Conservation (phyloP, 768 basidiomycete genomes). For the Xanthoconium purpureum region DNA sequence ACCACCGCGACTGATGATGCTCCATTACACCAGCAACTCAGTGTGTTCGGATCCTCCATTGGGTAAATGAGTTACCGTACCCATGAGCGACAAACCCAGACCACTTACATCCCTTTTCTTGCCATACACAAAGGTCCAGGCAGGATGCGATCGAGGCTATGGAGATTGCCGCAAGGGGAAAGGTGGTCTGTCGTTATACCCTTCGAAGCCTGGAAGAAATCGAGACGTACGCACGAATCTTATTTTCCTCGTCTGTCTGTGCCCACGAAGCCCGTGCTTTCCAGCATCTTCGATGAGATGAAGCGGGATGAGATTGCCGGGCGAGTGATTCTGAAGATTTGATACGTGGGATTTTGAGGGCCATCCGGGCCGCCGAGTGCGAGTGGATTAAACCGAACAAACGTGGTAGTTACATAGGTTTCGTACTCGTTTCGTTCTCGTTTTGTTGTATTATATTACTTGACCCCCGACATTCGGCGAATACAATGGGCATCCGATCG, state of each 20-base stretch:
- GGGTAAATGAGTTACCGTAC: slow-evolving; percentile 6
- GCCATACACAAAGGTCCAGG: slow-evolving; percentile 26
- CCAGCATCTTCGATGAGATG: slow-evolving; percentile 24
- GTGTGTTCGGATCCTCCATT: slow-evolving; percentile 16
- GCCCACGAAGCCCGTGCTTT: neutral
- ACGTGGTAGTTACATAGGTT: no score
- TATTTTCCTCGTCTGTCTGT: neutral
- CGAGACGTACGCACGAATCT: slow-evolving; percentile 14
- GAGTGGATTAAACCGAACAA: neutral
- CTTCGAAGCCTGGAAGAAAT: slow-evolving; percentile 29
- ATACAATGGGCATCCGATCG: no score
- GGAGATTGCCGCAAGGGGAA: slow-evolving; percentile 40
- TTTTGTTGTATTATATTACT: no score
- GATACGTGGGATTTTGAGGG: neutral
- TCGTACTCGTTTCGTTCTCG: no score
- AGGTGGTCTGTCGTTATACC: slow-evolving; percentile 35
- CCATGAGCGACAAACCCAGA: neutral
- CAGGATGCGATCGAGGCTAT: slow-evolving; percentile 50
- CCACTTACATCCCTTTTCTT: neutral
- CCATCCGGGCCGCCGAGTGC: no score
- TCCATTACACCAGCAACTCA: slow-evolving; percentile 17
- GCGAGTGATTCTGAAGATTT: slow-evolving; percentile 22
- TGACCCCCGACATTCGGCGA: no score
- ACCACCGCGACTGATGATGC: neutral
- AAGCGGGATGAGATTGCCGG: slow-evolving; percentile 14